These are phyloP conservation scores for Candida palmyrensis DNA, from an alignment of 805 yeast genomes.

Conservation along the genomic window DNA sequence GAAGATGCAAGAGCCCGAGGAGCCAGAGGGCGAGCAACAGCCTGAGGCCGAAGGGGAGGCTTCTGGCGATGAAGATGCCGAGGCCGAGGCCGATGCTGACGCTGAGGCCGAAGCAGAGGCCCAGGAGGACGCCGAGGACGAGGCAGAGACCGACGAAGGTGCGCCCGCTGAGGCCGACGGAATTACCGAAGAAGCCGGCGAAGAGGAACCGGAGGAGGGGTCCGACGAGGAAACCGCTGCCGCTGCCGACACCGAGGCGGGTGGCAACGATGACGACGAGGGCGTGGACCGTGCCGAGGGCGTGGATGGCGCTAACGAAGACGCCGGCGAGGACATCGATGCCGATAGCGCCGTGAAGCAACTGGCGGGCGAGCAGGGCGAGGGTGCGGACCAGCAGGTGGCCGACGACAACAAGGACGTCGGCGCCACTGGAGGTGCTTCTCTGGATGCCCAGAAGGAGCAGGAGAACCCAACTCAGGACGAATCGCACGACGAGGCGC, in stretches of 20 bases:
- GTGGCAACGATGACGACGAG: constrained; percentile 30
- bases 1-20: constrained; percentile 18
- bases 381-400: constrained; percentile 54
- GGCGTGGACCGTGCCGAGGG: constrained; percentile 44
- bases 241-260: constrained; percentile 32
- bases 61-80: constrained; percentile 26
- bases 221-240: constrained; percentile 29
- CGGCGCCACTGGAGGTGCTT: constrained; percentile 59
- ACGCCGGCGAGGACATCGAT: constrained; percentile 43
- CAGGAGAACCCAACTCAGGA: constrained; percentile 33
- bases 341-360: constrained; percentile 57
- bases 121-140: constrained; percentile 22
- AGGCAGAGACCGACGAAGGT: constrained; percentile 12
- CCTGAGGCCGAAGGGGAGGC: constrained; percentile 21
- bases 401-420: constrained; percentile 59
- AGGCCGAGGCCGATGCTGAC: constrained; percentile 26
- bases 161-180: constrained; percentile 18
- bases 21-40: constrained; percentile 22
- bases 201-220: constrained; percentile 26
- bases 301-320: constrained; percentile 47
- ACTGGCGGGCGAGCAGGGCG: constrained; percentile 54
- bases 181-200: constrained; percentile 23
- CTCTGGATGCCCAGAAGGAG: constrained; percentile 34
- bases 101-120: constrained; percentile 32
- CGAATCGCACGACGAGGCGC: constrained; percentile 43